Evolutionary conservation across 163 green algal species (phyloP).

Genomic region (Volvox carteri): DNA sequence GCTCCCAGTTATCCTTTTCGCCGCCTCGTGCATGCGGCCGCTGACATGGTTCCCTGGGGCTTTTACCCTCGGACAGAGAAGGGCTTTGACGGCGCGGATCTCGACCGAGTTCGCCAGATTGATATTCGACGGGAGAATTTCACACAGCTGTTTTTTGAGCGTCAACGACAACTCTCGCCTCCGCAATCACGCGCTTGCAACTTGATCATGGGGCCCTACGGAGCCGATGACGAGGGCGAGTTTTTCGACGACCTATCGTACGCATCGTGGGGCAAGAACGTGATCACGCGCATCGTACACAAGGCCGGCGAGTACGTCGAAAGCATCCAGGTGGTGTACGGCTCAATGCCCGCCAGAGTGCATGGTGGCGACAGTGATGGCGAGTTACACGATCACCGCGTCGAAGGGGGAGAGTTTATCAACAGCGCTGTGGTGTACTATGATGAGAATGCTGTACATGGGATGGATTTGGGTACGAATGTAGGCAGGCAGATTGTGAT

Average conservation of each 20-base stretch:
- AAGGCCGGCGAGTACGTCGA: conserved; percentile 23
- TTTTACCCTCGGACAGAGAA: too few species aligned
- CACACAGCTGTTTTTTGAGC: conserved; percentile 23
- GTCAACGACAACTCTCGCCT: background rate
- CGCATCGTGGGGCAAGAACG: conserved; percentile 24
- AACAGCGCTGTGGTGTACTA: conserved; percentile 22
- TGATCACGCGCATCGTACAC: conserved; percentile 16
- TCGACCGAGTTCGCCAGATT: background rate
- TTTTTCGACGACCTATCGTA: conserved; percentile 34
- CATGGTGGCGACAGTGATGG: conserved; percentile 14
- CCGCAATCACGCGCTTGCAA: conserved; percentile 6
- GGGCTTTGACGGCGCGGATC: conserved; percentile 22
- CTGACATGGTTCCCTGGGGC: too few species aligned
- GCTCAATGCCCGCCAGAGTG: background rate
- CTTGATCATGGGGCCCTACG: conserved; percentile 31
- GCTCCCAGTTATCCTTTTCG: too few species aligned
- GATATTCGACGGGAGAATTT: conserved; percentile 12
- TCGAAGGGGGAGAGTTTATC: conserved; percentile 34
- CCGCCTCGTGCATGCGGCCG: background rate
- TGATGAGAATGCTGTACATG: conserved; percentile 25
- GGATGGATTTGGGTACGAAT: background rate
- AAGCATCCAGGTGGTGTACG: conserved; percentile 27
- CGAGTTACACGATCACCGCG: background rate
- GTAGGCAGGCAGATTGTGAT: conserved; percentile 11
- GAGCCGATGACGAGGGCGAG: background rate